Base-by-base conservation (phyloP, 805 yeast species). In the Candida pseudofarinosa region DNA sequence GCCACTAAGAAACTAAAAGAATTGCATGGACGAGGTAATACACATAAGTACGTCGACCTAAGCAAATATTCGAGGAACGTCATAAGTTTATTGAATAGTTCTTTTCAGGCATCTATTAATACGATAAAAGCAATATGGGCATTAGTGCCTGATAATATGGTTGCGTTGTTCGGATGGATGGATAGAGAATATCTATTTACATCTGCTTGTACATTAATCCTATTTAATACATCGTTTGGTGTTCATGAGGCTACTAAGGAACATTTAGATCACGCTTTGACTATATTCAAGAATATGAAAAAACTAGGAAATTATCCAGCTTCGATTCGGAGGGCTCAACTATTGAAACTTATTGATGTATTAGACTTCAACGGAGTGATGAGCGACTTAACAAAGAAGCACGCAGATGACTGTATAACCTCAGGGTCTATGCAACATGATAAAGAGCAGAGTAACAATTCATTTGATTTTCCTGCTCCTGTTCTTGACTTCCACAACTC, bases 81-180 rank as follows among this genome's bases (percentile, higher is more conserved):
- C 13, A 67, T 84, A n/a, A 77, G 86, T 0, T 66, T 85, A 35
- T 63, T 85, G 48, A 85, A 85, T 59, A 83, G 89, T 3, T 83
- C 90, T 0, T 80, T 85, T 58, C 91, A 85, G 56, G 91, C 89
- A 0, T 83, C 90, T 0, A 83, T 85, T 37, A 84, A 85, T 55
- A 81, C 89, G 0, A 78, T 85, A 33, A 69, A 87, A 48, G 79
- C 85, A 0, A 65, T 85, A 3, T 85, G 91, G 91, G 81, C 84
- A 0, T 65, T 85, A 37, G 69, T 82, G 56, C 87, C 85, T 0
- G 85, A 82, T 43, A 84, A 83, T 50, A 83, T 83, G 88, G 82
- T 85, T n/a, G 91, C 95, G 0, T 61, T 85, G 35, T 85, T 85
- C 63, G 93, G 95, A 2, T 85, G 87, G 70, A 85, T 85, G 91